Conservation (phyloP, 1,139 yeast genomes). For the Taphrina confusa region DNA sequence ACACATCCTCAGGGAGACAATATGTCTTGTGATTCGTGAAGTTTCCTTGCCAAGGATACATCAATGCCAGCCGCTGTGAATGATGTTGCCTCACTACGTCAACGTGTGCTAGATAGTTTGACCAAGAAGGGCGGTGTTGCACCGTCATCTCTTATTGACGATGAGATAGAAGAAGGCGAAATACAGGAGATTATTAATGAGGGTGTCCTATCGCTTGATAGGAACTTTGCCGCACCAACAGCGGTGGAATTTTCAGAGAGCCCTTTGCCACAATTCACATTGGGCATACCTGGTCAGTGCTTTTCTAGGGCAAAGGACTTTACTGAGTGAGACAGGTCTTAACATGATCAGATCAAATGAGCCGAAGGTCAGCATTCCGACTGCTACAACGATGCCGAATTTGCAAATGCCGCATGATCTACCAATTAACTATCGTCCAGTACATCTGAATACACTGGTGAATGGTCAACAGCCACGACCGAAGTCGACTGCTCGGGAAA, state of each 20-base stretch:
- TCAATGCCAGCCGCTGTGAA: neutral
- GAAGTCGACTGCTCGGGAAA: neutral
- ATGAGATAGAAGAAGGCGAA: constrained; percentile 21
- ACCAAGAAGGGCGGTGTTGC: neutral
- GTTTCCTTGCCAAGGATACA: too few relatives aligned
- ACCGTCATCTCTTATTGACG: neutral
- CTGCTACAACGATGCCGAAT: too few relatives aligned
- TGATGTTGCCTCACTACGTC: constrained; percentile 12
- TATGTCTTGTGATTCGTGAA: too few relatives aligned
- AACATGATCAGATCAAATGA: too few relatives aligned
- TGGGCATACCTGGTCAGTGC: constrained; percentile 10
- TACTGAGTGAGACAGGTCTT: neutral
- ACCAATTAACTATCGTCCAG: constrained; percentile 3
- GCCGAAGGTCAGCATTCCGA: too few relatives aligned
- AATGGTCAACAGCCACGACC: too few relatives aligned
- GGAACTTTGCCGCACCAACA: neutral
- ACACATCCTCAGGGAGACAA: too few relatives aligned
- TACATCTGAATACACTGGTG: neutral
- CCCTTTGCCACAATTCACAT: neutral
- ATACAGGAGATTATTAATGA: neutral
- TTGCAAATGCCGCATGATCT: constrained; percentile 5
- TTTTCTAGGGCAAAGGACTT: too few relatives aligned
- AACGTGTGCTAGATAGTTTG: constrained; percentile 22
- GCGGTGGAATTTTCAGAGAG: neutral
- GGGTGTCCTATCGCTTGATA: too few relatives aligned